phyloP scores from a whole-genome alignment of 2,329 filamentous ascomycete genomes.

The Fusarium euwallaceae region DNA sequence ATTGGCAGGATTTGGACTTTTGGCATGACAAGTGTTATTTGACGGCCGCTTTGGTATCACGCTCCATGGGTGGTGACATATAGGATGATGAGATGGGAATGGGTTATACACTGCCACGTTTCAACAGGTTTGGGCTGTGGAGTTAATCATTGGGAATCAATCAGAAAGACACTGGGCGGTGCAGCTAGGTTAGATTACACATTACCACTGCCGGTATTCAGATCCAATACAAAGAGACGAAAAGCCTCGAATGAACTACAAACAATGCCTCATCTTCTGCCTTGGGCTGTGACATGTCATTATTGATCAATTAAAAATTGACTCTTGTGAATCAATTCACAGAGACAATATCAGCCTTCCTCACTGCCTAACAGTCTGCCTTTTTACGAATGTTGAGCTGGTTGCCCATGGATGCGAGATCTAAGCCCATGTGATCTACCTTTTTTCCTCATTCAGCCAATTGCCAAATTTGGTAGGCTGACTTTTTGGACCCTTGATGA shows the following conservation, averaged over 20 bases:
- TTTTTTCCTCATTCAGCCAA: constrained; percentile 28
- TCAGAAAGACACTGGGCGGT: constrained; percentile 7
- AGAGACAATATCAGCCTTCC: constrained; percentile 17
- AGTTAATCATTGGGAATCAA: constrained; percentile 33
- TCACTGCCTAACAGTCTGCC: constrained; percentile 35
- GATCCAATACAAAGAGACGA: constrained; percentile 20
- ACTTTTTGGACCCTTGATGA: constrained; percentile 5
- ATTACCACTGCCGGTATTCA: neutral
- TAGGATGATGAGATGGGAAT: constrained; percentile 23
- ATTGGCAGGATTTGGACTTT: constrained; percentile 18
- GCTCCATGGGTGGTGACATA: constrained; percentile 29
- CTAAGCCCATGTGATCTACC: constrained; percentile 9
- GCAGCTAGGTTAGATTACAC: constrained; percentile 13
- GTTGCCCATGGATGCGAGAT: constrained; percentile 7
- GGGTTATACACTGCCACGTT: constrained; percentile 39
- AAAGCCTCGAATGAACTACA: constrained; percentile 13
- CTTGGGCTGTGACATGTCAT: constrained; percentile 1
- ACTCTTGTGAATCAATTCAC: neutral
- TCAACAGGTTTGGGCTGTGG: constrained; percentile 34
- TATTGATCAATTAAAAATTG: neutral
- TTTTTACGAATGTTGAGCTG: neutral
- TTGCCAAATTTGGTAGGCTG: constrained; percentile 37
- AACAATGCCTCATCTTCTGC: neutral
- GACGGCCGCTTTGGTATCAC: constrained; percentile 35
- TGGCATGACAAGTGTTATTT: constrained; percentile 30